Base-by-base conservation (phyloP, 2,329 filamentous ascomycete genomes). In the Lojkania enalia region DNA sequence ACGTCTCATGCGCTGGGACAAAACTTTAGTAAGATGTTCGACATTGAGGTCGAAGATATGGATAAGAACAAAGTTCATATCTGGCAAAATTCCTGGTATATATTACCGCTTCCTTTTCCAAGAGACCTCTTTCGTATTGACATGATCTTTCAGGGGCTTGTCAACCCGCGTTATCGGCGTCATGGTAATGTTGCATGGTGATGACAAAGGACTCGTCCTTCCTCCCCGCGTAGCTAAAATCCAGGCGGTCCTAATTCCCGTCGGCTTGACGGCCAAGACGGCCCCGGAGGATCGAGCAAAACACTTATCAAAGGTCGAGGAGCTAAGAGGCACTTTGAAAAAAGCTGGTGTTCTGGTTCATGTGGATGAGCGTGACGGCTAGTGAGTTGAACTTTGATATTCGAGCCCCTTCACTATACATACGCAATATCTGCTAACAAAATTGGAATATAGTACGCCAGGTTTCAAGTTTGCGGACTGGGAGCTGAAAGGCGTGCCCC, bases 31-130 rank as follows among this genome's bases (percentile, higher is more conserved):
- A 96, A 95, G 75, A 99, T 99, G 91, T 99, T 97, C 70, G 87
- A 94, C 71, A 97, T 99, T 70, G 95, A 87, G 0, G 90, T 99
- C 20, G 92, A 99, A 71, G 91, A 99, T 66, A 77, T 79, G 35
- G 70, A 68, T 20, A 84, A 81, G 37, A 83, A 94, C 70, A 57
- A 65, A n/a, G 60, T 67, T 44, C 87, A 88, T 74, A 76, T 96
- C 44, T 97, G 92, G 91, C 94, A 99, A 72, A 99, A 99, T 78
- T 96, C 90, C 12, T 99, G 94, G 94, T n/a, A n/a, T n/a, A n/a
- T n/a, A n/a, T 29, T 7, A 9, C n/a, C 7, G 7, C 25, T 29
- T n/a, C n/a, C n/a, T n/a, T n/a, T n/a, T n/a, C n/a, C n/a, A n/a
- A n/a, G n/a, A n/a, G n/a, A n/a, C n/a, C n/a, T n/a, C n/a, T n/a